Evolutionary conservation across 192 early-diverging fungal species (phyloP).

Genomic region (Backusella sp.): DNA sequence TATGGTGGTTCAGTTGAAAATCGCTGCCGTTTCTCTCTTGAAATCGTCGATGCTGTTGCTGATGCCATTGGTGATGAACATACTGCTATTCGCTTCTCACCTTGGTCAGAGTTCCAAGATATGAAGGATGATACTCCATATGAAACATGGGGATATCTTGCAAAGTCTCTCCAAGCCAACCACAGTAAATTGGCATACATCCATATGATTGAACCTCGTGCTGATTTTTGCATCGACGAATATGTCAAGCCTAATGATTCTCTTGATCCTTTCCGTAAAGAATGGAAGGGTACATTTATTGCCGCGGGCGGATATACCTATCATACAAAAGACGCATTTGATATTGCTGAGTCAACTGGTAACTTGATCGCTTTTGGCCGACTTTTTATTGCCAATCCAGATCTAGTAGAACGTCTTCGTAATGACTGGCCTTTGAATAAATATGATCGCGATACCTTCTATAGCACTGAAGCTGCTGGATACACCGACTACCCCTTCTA

Average conservation of each 20-base stretch:
- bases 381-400: slow-evolving; percentile 40
- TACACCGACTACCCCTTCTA: slow-evolving; percentile 39
- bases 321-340: slow-evolving; percentile 12
- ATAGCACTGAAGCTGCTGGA: slow-evolving; percentile 12
- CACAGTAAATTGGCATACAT: slow-evolving; percentile 28
- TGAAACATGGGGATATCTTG: slow-evolving; percentile 25
- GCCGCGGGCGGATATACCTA: slow-evolving; percentile 24
- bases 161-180: slow-evolving; percentile 17
- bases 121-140: slow-evolving; percentile 27
- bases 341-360: slow-evolving; percentile 12
- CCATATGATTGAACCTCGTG: slow-evolving; percentile 29
- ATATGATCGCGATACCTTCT: slow-evolving; percentile 34
- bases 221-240: not conserved
- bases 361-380: slow-evolving; percentile 33
- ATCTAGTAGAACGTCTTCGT: slow-evolving; percentile 27
- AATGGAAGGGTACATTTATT: slow-evolving; percentile 18
- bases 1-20: slow-evolving; percentile 25
- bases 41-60: slow-evolving; percentile 23
- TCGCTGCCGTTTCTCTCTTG: slow-evolving; percentile 21
- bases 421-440: slow-evolving; percentile 24
- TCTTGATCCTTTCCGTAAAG: slow-evolving; percentile 10
- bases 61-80: slow-evolving; percentile 22
- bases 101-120: slow-evolving; percentile 28
- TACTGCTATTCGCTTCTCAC: slow-evolving; percentile 33
- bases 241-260: slow-evolving; percentile 2